These are phyloP conservation scores for Cylindrotheca fusiformis DNA, from an alignment of 108 stramenopile species.

Conservation along the genomic window DNA sequence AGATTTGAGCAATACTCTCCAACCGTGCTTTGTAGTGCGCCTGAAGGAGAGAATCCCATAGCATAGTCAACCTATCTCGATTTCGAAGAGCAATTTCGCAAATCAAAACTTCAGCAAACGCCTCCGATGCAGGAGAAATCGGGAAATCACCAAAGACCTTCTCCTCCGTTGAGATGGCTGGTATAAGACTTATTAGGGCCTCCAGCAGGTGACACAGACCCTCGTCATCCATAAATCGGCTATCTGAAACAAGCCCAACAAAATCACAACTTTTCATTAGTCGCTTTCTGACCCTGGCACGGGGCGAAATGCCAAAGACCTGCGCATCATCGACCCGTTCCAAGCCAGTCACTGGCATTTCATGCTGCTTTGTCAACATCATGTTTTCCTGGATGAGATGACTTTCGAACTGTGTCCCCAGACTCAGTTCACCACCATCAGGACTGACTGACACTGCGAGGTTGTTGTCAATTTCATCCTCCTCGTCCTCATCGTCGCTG, in stretches of 20 bases:
- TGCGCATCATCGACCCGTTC: slow-evolving; percentile 66
- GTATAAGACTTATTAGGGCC: slow-evolving; percentile 59
- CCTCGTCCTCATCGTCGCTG: slow-evolving; percentile 73
- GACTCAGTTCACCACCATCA: slow-evolving; percentile 24
- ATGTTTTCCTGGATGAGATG: slow-evolving; percentile 64
- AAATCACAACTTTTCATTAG: slow-evolving; percentile 63
- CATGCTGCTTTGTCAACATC: slow-evolving; percentile 33
- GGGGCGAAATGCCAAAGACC: slow-evolving; percentile 35
- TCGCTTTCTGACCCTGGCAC: slow-evolving; percentile 70
- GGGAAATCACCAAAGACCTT: slow-evolving; percentile 15
- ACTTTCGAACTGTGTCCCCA: slow-evolving; percentile 72
- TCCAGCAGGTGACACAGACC: slow-evolving; percentile 48
- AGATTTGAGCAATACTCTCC: slow-evolving; percentile 14
- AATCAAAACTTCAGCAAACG: slow-evolving; percentile 81
- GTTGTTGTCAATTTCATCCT: neutral
- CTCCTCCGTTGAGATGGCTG: slow-evolving; percentile 3
- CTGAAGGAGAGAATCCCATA: slow-evolving; percentile 62
- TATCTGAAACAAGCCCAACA: slow-evolving; percentile 63
- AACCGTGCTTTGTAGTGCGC: slow-evolving; percentile 61
- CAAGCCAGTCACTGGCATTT: slow-evolving; percentile 74
- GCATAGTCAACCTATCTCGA: slow-evolving; percentile 59
- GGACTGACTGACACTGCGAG: slow-evolving; percentile 1
- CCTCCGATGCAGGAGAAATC: slow-evolving; percentile 81
- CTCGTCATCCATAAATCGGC: slow-evolving; percentile 64
- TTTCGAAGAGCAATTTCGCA: slow-evolving; percentile 83